Conservation (phyloP, 441 rosid genomes). For the Dalechampia spathulata region DNA sequence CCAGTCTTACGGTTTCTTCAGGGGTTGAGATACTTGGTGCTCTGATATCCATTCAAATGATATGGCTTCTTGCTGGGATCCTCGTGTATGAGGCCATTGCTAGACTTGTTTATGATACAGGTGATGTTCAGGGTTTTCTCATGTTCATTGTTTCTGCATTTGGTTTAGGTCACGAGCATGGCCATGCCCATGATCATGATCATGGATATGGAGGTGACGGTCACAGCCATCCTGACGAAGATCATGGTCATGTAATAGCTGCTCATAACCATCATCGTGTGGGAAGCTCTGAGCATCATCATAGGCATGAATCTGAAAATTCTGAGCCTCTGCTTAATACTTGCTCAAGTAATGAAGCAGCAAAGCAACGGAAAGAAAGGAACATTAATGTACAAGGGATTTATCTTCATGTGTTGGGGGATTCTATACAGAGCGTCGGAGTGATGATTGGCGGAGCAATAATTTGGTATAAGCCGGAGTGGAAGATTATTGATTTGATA, state of each 20-base stretch:
- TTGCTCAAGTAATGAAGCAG: conserved; percentile 19
- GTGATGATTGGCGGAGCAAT: conserved; percentile 73
- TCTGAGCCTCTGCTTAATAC: conserved; percentile 28
- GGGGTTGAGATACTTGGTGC: conserved; percentile 65
- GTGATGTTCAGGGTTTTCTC: conserved; percentile 55
- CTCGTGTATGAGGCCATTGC: conserved; percentile 65
- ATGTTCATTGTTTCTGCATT: conserved; percentile 58
- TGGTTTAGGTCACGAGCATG: conserved; percentile 61
- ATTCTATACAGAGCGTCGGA: conserved; percentile 66
- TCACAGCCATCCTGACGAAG: conserved; percentile 18
- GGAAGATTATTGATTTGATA: conserved; percentile 62
- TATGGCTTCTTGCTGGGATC: conserved; percentile 70
- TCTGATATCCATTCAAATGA: conserved; percentile 58
- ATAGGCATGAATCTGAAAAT: conserved; percentile 22
- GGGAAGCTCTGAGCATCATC: conserved; percentile 20
- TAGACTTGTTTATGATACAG: conserved; percentile 40
- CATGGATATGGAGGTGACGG: conserved; percentile 17
- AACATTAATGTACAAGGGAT: conserved; percentile 60
- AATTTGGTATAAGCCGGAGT: conserved; percentile 63
- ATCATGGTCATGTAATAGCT: conserved; percentile 14
- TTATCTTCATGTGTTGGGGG: conserved; percentile 70
- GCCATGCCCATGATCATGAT: conserved; percentile 29
- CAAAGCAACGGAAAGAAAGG: conserved; percentile 30
- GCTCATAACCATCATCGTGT: conserved; percentile 21
- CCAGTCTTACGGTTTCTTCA: conserved; percentile 62